Conservation (phyloP, 768 basidiomycete species). For the Piloderma croceum region DNA sequence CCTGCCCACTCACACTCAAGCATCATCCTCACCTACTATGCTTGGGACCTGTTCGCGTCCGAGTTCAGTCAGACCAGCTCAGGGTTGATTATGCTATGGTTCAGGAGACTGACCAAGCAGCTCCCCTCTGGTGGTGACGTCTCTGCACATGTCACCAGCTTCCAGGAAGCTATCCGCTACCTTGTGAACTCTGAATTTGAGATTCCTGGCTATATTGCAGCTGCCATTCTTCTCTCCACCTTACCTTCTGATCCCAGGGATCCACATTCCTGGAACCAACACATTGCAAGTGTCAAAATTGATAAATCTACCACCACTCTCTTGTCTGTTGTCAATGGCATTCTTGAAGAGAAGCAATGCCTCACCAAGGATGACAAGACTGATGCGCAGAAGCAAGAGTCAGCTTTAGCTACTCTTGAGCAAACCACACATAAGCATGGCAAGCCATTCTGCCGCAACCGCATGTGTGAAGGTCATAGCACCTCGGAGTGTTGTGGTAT, state of each 20-base stretch:
- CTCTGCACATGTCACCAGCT: no score
- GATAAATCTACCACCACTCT: conserved; percentile 4
- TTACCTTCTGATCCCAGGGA: conserved; percentile 3
- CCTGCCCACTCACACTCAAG: no score
- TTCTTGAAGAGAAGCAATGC: no score
- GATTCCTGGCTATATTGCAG: conserved; percentile 3
- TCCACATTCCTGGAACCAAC: conserved; percentile 4
- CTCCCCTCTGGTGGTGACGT: conserved; percentile 4
- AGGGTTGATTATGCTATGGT: conserved; percentile 8
- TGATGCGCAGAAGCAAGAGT: conserved; percentile 1
- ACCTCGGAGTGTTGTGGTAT: conserved; percentile 3
- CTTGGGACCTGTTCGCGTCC: neutral
- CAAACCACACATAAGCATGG: conserved; percentile 1
- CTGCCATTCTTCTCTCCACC: conserved; percentile 2
- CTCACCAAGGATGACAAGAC: no score
- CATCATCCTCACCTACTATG: no score
- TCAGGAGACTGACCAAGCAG: conserved; percentile 2
- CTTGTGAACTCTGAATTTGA: conserved; percentile 2
- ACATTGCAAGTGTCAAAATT: conserved; percentile 2
- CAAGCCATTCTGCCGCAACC: conserved; percentile 7
- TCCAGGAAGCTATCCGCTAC: conserved; percentile 1
- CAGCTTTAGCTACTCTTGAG: conserved; percentile 8
- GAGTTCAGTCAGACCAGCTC: conserved; percentile 5
- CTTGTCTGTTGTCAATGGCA: conserved; percentile 1
- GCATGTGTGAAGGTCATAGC: conserved; percentile 4